These are phyloP conservation scores for Populus euphratica DNA, from an alignment of 345 rosid genomes.

Conservation along the genomic window DNA sequence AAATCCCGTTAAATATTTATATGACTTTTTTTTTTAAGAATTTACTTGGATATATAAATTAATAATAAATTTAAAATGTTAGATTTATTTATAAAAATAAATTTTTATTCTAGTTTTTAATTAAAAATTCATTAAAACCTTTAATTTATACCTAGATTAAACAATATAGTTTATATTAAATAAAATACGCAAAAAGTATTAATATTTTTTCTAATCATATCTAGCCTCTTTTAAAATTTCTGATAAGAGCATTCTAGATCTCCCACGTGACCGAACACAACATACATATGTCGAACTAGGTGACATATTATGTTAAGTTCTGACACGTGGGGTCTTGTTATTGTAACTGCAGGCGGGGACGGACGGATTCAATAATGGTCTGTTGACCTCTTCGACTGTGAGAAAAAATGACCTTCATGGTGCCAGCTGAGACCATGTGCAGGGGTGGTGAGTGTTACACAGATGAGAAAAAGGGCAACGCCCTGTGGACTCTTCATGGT, in stretches of 20 bases:
- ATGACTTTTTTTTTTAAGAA: rapidly evolving
- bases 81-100: no score
- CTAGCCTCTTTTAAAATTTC: no score
- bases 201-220: rapidly evolving
- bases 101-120: no score
- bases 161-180: no score
- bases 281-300: no score
- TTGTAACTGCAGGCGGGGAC: slow-evolving; percentile 71
- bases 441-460: not conserved
- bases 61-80: no score
- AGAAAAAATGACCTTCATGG: not conserved
- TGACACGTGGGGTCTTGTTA: slow-evolving; percentile 61
- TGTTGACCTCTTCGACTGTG: slow-evolving; percentile 49
- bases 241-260: no score
- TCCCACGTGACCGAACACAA: no score
- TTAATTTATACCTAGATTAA: rapidly evolving
- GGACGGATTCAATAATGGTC: slow-evolving; percentile 63
- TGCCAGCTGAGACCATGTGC: not conserved
- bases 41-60: rapidly evolving
- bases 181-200: no score
- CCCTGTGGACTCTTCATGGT: no score
- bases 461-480: not conserved
- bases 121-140: rapidly evolving
- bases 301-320: slow-evolving; percentile 24
- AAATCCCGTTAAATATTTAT: rapidly evolving